Evolutionary conservation across 805 yeast genomes (phyloP).

Genomic region (Cyberlindnera nakhonratchasimensis): DNA sequence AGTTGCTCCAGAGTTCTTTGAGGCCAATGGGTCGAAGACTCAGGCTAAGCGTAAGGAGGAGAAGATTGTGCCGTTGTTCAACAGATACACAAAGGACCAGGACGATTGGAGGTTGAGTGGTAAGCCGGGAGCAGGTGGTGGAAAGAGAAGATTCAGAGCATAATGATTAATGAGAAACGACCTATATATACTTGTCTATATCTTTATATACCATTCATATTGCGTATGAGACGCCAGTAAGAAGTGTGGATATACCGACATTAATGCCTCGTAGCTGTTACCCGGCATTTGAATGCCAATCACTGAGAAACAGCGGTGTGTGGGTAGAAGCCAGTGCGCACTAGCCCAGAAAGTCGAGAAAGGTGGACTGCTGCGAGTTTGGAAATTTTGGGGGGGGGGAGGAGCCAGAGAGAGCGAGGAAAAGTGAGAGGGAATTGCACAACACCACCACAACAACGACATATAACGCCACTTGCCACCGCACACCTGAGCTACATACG

Average conservation of each 20-base stretch:
- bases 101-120: slow-evolving; percentile 66
- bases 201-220: too few relatives aligned
- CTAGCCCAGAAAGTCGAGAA: too few relatives aligned
- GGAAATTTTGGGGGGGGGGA: background rate
- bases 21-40: slow-evolving; percentile 46
- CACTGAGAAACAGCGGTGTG: too few relatives aligned
- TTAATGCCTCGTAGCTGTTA: too few relatives aligned
- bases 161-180: slow-evolving; percentile 4
- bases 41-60: slow-evolving; percentile 45
- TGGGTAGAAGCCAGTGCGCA: too few relatives aligned
- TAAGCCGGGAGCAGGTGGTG: slow-evolving; percentile 41
- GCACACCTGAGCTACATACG: background rate
- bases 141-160: slow-evolving; percentile 26
- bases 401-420: too few relatives aligned
- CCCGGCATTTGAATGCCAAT: background rate
- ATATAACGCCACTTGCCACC: background rate
- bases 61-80: slow-evolving; percentile 70
- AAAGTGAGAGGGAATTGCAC: slow-evolving; percentile 2
- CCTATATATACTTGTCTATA: background rate
- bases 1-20: slow-evolving; percentile 70
- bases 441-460: background rate
- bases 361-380: too few relatives aligned
- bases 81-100: slow-evolving; percentile 55
- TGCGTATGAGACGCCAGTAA: too few relatives aligned
- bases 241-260: too few relatives aligned